A percentile compares a stretch with the other conserved stretches of the same genome.
These are phyloP conservation scores for Huntiella abstrusa DNA, from an alignment of 2,329 filamentous ascomycete species.

Conservation along the genomic window DNA sequence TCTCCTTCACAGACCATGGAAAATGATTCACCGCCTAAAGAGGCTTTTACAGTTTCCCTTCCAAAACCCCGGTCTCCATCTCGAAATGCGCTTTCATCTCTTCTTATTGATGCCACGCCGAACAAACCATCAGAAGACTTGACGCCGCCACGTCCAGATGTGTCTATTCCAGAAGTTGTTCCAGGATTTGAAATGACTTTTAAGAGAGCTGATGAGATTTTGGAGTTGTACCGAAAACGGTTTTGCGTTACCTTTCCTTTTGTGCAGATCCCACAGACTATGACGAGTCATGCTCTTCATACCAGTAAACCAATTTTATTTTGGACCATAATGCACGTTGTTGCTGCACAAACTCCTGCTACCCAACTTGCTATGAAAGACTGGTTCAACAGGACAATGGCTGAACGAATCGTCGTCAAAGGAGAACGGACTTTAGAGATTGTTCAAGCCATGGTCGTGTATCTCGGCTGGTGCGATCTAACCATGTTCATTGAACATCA, in stretches of 20 bases:
- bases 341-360: constrained; percentile 17
- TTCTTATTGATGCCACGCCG: constrained; percentile 18
- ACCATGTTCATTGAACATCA: constrained; percentile 21
- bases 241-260: constrained; percentile 22
- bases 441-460: constrained; percentile 22
- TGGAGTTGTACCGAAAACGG: constrained; percentile 19
- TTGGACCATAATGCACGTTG: constrained; percentile 20
- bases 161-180: constrained; percentile 16
- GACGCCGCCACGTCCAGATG: neutral
- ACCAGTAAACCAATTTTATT: constrained; percentile 20
- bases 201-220: constrained; percentile 17
- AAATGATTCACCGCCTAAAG: neutral
- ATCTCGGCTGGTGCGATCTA: constrained; percentile 23
- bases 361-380: constrained; percentile 18
- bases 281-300: constrained; percentile 18
- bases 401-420: constrained; percentile 20
- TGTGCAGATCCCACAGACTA: constrained; percentile 16
- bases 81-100: constrained; percentile 3
- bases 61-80: neutral
- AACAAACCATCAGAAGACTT: neutral
- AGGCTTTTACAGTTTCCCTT: neutral
- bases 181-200: constrained; percentile 20
- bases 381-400: constrained; percentile 22
- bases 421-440: constrained; percentile 20
- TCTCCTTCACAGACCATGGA: neutral